Evolutionary conservation across 2,329 filamentous ascomycete species (phyloP).

Genomic region (Fusarium sp.): DNA sequence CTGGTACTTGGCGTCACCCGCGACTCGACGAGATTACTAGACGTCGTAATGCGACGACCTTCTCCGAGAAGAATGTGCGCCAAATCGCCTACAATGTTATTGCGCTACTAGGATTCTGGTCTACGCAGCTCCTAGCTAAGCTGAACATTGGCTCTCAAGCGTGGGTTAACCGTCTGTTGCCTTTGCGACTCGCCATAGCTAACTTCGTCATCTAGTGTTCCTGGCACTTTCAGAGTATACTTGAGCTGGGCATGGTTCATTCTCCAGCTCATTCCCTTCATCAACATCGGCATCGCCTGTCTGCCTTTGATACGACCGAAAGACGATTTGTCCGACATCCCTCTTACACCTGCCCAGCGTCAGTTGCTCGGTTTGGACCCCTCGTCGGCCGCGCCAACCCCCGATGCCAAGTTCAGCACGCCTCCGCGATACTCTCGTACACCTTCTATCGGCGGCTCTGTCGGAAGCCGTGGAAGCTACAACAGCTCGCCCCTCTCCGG

Average conservation of each 20-base stretch:
- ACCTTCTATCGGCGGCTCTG: constrained; percentile 72
- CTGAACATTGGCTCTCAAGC: constrained; percentile 54
- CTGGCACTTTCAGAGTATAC: constrained; percentile 52
- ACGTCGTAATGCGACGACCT: constrained; percentile 81
- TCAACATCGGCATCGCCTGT: constrained; percentile 79
- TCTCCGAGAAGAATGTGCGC: constrained; percentile 81
- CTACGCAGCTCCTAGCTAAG: constrained; percentile 52
- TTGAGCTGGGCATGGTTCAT: constrained; percentile 60
- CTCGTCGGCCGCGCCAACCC: constrained; percentile 70
- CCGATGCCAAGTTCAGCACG: constrained; percentile 79
- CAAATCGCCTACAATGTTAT: constrained; percentile 76
- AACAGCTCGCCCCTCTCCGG: constrained; percentile 70
- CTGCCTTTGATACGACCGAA: constrained; percentile 77
- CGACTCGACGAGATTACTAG: constrained; percentile 86
- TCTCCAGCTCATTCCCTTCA: constrained; percentile 68
- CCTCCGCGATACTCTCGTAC: constrained; percentile 89
- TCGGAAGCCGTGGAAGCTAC: constrained; percentile 69
- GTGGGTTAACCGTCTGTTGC: constrained; percentile 51
- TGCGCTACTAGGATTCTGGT: constrained; percentile 58
- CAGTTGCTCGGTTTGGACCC: constrained; percentile 84
- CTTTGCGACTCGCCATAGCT: constrained; percentile 21
- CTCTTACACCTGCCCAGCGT: constrained; percentile 82
- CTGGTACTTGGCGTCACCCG: constrained; percentile 92
- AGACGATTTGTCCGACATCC: constrained; percentile 88
- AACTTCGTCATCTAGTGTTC: constrained; percentile 48